Evolutionary conservation across 2,329 filamentous ascomycete genomes (phyloP), one percentile per base, ranked within the genome.

Genomic region (Amauroascus niger): DNA sequence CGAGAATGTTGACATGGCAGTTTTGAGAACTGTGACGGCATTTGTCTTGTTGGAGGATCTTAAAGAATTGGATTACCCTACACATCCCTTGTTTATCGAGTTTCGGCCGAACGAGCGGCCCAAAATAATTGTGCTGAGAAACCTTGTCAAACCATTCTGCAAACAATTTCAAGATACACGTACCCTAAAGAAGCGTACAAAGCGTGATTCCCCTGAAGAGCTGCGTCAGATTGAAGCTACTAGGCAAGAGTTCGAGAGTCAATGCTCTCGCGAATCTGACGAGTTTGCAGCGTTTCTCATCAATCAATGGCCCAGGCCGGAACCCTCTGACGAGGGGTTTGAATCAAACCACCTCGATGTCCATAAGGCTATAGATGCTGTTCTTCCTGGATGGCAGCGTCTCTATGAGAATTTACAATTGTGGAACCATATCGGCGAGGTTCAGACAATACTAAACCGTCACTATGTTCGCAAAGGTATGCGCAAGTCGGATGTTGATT

Each of bases 391-490:
- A 49, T 82, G 78, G 77, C 57, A 63, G 5, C 69, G 73, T 0
- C 59, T 79, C 0, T 71, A 67, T 14, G 65, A 71, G 3, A 81
- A 81, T 40, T 56, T 68, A 7, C 67, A 76, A 24, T 66, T 81
- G 0, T 70, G 66, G 0, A 37, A 61, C 0, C 74, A 79, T 58
- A 55, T 80, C 0, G 49, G 65, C 6, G 40, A 68, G 18, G 70
- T 78, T 0, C 76, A 81, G 51, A 4, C 44, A 0, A 58, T 76
- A 5, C 56, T 79, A 14, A 53, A 69, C 45, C 52, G 52, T 2
- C 63, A 67, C 39, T 13, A 44, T 32, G 13, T 2, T 18, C 11
- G 3, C 13, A 22, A 8, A 16, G n/a, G 32, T 32, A 18, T 13
- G 37, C 3, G 4, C 24, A n/a, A 13, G 22, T 13, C 35, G 18